Conservation (phyloP, 169 alveolate species). For the Plasmodium knowlesi region DNA sequence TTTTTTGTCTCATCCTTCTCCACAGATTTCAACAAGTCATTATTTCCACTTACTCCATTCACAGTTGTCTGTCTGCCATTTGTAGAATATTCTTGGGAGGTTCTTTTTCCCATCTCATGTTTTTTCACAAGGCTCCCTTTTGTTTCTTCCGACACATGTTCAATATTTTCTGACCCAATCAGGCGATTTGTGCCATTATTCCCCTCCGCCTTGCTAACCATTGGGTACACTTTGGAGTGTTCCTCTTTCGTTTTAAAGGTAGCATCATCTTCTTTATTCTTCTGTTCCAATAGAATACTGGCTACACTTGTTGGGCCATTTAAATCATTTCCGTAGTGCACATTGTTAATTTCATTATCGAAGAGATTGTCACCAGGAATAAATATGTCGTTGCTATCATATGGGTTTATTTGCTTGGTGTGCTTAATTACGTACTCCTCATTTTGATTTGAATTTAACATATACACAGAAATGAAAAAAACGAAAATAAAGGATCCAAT, state of each 20-base stretch:
- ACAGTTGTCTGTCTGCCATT: not conserved
- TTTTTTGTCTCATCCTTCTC: not conserved
- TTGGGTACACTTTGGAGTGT: not conserved
- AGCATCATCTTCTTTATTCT: not conserved
- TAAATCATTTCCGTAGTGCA: not conserved
- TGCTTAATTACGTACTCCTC: slow-evolving; percentile 64
- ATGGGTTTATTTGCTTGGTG: slow-evolving; percentile 45
- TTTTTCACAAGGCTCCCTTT: not conserved
- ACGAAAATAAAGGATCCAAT: slow-evolving; percentile 71
- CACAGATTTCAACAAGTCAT: not conserved
- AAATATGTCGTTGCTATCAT: slow-evolving; percentile 38
- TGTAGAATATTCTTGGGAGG: not conserved
- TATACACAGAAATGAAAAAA: slow-evolving; percentile 53
- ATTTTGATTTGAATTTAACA: slow-evolving; percentile 60
- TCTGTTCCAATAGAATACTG: slow-evolving; percentile 18
- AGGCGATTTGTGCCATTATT: not conserved
- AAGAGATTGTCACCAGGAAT: slow-evolving; percentile 18
- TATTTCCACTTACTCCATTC: not conserved
- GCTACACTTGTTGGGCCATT: not conserved
- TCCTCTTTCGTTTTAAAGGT: not conserved
- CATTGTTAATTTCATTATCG: slow-evolving; percentile 35
- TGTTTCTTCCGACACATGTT: not conserved
- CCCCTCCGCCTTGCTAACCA: not conserved
- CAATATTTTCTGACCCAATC: not conserved
- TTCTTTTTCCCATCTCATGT: not conserved